Conservation (phyloP, 306 rosid genomes). For the Dryas alaskensis region DNA sequence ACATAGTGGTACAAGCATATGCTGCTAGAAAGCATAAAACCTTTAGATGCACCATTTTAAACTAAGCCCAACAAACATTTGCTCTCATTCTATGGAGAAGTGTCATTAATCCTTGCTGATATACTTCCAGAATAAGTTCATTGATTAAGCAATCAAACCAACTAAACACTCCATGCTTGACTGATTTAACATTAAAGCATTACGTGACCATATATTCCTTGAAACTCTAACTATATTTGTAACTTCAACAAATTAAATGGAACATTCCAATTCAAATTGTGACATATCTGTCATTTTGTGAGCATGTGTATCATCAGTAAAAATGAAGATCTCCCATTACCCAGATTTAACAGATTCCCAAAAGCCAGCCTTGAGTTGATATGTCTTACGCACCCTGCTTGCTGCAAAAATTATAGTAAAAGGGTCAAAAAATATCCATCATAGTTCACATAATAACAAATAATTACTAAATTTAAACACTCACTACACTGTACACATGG, state of each 20-base stretch:
- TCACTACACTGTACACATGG: not conserved
- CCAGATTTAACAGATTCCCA: slow-evolving; percentile 97
- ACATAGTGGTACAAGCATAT: not conserved
- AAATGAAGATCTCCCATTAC: slow-evolving; percentile 34
- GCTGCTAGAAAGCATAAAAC: not conserved
- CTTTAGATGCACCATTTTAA: not conserved
- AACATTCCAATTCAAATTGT: not conserved
- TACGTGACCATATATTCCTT: not conserved
- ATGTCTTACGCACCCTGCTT: slow-evolving; percentile 46
- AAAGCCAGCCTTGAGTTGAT: slow-evolving; percentile 67
- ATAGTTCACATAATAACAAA: not conserved
- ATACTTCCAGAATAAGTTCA: not conserved
- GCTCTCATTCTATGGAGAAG: not conserved
- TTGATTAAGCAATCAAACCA: not conserved
- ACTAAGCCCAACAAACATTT: not conserved
- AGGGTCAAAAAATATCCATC: not conserved
- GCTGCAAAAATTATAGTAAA: slow-evolving; percentile 37
- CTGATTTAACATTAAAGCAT: not conserved
- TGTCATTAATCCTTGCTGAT: not conserved
- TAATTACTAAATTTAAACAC: not conserved
- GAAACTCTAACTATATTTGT: not conserved
- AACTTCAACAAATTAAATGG: not conserved
- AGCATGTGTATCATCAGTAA: slow-evolving; percentile 8
- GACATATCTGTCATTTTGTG: too few relatives aligned
- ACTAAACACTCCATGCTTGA: not conserved